These are phyloP conservation scores for Vickermania ingenoplastis DNA, from an alignment of 208 protist species.

Conservation along the genomic window DNA sequence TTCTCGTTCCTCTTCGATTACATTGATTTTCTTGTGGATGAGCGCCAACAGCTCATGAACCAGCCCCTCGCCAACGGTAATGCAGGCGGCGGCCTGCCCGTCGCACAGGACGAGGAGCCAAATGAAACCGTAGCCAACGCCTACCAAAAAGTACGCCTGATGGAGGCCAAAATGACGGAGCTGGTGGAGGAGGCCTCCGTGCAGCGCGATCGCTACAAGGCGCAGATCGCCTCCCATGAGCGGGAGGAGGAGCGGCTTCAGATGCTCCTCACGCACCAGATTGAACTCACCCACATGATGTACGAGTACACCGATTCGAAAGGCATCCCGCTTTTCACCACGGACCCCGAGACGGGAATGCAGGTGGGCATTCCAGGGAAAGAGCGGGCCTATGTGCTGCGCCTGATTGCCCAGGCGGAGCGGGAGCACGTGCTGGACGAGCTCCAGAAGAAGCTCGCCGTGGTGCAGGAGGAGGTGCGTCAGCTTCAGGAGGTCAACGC, in stretches of 20 bases:
- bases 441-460: constrained; percentile 34
- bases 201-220: constrained; percentile 66
- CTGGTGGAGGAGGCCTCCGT: constrained; percentile 61
- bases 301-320: constrained; percentile 9
- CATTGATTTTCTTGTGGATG: constrained; percentile 48
- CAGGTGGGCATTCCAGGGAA: constrained; percentile 1
- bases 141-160: constrained; percentile 54
- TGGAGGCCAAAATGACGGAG: constrained; percentile 59
- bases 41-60: constrained; percentile 10
- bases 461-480: constrained; percentile 23
- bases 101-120: constrained; percentile 14
- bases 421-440: constrained; percentile 48
- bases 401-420: constrained; percentile 51
- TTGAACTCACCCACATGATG: constrained; percentile 45
- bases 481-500: constrained; percentile 11
- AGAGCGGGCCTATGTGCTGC: constrained; percentile 42
- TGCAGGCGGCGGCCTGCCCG: not conserved
- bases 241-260: constrained; percentile 37
- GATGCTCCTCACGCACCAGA: constrained; percentile 58
- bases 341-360: constrained; percentile 3
- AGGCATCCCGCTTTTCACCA: constrained; percentile 4
- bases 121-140: constrained; percentile 36
- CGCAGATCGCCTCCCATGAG: constrained; percentile 38
- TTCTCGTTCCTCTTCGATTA: constrained; percentile 69
- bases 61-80: not conserved